Percentiles rank a stretch among this genome's conserved stretches.
These are phyloP conservation scores for Erysimum cheiranthoides DNA, from an alignment of 345 rosid species.

Conservation along the genomic window DNA sequence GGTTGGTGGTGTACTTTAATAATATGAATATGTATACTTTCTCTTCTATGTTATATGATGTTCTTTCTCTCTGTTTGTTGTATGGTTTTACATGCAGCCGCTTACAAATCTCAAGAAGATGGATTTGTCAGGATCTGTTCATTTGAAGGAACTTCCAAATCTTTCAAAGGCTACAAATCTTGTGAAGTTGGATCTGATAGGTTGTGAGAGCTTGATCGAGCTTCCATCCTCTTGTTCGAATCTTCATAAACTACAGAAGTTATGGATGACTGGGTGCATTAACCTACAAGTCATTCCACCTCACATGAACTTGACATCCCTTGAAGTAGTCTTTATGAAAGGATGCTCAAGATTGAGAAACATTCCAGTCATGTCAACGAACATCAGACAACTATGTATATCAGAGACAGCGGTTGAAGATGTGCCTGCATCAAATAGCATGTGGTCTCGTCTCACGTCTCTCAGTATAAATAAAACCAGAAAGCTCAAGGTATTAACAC, in stretches of 20 bases:
- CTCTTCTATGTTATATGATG: background rate
- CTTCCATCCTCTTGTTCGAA: slow-evolving; percentile 5
- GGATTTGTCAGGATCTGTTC: background rate
- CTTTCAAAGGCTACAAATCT: slow-evolving; percentile 30
- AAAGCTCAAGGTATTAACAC: background rate
- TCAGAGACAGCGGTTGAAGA: background rate
- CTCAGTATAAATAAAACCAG: accelerated
- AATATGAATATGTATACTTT: background rate
- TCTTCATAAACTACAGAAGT: slow-evolving; percentile 1
- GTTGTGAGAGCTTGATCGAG: slow-evolving; percentile 26
- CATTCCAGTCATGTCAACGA: slow-evolving; percentile 13
- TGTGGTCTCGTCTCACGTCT: background rate
- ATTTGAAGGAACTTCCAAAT: slow-evolving; percentile 31
- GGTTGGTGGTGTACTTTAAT: slow-evolving; percentile 9
- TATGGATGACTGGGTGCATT: slow-evolving; percentile 5
- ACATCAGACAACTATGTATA: background rate
- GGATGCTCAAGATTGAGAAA: slow-evolving; percentile 15
- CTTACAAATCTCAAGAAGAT: slow-evolving; percentile 30
- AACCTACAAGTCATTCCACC: background rate
- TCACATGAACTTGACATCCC: background rate
- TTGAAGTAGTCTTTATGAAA: background rate
- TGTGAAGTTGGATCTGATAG: background rate
- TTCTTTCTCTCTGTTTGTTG: background rate
- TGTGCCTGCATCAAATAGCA: background rate
- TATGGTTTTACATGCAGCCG: slow-evolving; percentile 1